A percentile compares a stretch with the other conserved stretches of the same genome.
Conservation (phyloP, 768 basidiomycete genomes). For the Calocybe cyanea region DNA sequence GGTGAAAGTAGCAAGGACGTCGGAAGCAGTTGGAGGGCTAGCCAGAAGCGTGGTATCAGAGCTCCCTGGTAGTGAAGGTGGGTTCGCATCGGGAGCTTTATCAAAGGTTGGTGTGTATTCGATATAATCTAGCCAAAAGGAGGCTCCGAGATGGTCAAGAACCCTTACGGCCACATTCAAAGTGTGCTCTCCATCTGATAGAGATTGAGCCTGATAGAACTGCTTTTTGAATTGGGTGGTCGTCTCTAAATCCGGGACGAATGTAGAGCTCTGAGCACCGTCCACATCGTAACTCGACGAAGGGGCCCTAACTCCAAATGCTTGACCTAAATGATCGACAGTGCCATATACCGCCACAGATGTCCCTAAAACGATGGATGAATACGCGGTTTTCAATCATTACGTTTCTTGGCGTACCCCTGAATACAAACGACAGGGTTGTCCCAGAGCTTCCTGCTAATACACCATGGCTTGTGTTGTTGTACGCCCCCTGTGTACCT, state of each 20-base stretch:
- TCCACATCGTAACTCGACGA: conserved; percentile 10
- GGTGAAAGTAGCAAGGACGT: too few species aligned
- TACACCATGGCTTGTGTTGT: conserved; percentile 10
- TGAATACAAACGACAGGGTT: conserved; percentile 14
- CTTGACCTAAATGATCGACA: not conserved
- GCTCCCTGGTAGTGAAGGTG: too few species aligned
- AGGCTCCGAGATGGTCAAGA: conserved; percentile 1
- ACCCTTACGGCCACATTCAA: conserved; percentile 14
- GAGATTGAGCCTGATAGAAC: conserved; percentile 14
- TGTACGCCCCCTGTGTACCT: conserved; percentile 9
- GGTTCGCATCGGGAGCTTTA: too few species aligned
- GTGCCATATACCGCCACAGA: conserved; percentile 15
- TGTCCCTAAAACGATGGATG: conserved; percentile 2
- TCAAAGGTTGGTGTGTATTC: not conserved
- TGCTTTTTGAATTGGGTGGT: conserved; percentile 9
- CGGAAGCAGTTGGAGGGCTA: too few species aligned
- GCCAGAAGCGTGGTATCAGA: too few species aligned
- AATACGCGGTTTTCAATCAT: too few species aligned
- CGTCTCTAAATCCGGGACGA: not conserved
- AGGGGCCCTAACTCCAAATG: not conserved
- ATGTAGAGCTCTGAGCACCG: not conserved
- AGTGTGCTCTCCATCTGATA: conserved; percentile 17
- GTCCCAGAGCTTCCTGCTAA: conserved; percentile 1
- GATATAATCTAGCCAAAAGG: conserved; percentile 14
- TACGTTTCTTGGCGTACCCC: conserved; percentile 5